phyloP scores from a whole-genome alignment of 1,284 basidiomycete species.

The Leccinum fallax region DNA sequence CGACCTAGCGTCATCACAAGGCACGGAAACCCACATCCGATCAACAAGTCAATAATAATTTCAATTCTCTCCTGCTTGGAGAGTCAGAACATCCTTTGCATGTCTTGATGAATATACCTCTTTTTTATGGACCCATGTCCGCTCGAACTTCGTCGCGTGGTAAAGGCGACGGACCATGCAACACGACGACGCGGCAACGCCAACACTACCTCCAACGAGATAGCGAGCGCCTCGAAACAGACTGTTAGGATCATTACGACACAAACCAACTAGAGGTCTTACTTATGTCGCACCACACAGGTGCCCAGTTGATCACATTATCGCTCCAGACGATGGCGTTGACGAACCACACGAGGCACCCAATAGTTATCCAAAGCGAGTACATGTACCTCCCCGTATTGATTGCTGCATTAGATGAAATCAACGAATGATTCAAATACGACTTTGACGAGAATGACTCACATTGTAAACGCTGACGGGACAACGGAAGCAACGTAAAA shows the following conservation, averaged over 20 bases:
- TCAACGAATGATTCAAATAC: not conserved
- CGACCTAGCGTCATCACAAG: constrained; percentile 40
- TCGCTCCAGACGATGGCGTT: constrained; percentile 70
- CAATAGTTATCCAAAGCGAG: constrained; percentile 62
- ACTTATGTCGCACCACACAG: constrained; percentile 81
- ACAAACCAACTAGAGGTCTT: constrained; percentile 23
- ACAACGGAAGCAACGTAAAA: constrained; percentile 50
- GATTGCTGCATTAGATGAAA: constrained; percentile 36
- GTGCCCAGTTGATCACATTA: constrained; percentile 55
- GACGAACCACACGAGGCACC: constrained; percentile 57
- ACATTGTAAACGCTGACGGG: constrained; percentile 51
- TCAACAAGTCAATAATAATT: constrained; percentile 17
- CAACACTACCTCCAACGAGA: constrained; percentile 37
- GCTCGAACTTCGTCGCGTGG: constrained; percentile 9
- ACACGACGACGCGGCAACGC: constrained; percentile 44
- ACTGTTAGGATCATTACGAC: not conserved
- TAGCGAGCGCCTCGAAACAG: constrained; percentile 11
- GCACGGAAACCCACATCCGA: constrained; percentile 36
- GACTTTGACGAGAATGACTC: not conserved
- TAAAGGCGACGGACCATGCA: constrained; percentile 47
- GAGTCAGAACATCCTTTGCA: not conserved
- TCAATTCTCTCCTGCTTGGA: constrained; percentile 12
- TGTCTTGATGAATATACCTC: constrained; percentile 6
- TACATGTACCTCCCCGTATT: constrained; percentile 63
- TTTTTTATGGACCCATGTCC: not conserved